Percentiles rank a stretch among this genome's conserved stretches.
These are phyloP conservation scores for Aplosporella prunicola DNA, from an alignment of 2,329 filamentous ascomycete genomes.

Conservation along the genomic window DNA sequence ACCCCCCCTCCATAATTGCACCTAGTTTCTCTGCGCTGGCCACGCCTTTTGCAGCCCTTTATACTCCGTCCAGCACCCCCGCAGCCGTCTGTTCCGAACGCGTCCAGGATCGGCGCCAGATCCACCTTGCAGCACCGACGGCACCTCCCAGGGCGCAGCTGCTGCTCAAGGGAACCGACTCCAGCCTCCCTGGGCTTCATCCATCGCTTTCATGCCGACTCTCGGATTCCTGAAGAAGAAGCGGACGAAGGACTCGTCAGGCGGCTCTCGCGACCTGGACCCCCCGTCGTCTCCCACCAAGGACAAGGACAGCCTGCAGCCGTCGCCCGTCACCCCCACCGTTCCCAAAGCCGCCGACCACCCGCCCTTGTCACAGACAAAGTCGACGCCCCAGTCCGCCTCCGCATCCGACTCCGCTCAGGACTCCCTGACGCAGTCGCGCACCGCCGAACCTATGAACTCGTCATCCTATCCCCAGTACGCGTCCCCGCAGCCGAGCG, in stretches of 20 bases:
- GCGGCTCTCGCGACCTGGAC: constrained; percentile 49
- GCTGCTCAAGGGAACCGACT: constrained; percentile 21
- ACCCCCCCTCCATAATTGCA: background rate
- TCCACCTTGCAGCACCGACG: constrained; percentile 12
- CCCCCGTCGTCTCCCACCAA: constrained; percentile 58
- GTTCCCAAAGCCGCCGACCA: constrained; percentile 23
- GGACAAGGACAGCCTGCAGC: constrained; percentile 39
- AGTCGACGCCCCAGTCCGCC: constrained; percentile 7
- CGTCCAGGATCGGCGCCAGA: constrained; percentile 11
- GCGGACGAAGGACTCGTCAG: constrained; percentile 79
- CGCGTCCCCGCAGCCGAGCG: constrained; percentile 21
- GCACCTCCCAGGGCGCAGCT: constrained; percentile 12
- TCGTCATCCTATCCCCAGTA: constrained; percentile 24
- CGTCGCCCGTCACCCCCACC: constrained; percentile 24
- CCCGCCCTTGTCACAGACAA: constrained; percentile 9
- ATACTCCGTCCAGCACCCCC: constrained; percentile 8
- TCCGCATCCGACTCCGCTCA: constrained; percentile 17
- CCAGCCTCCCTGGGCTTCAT: constrained; percentile 13
- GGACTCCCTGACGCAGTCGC: constrained; percentile 9
- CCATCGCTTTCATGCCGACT: constrained; percentile 63
- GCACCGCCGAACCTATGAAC: constrained; percentile 31
- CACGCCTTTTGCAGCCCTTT: background rate
- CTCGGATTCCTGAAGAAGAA: constrained; percentile 98
- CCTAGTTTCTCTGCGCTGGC: background rate
- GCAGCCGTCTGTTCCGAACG: constrained; percentile 7